phyloP scores from a whole-genome alignment of 2,329 filamentous ascomycete genomes.

The Ceratocystis alfenasii region DNA sequence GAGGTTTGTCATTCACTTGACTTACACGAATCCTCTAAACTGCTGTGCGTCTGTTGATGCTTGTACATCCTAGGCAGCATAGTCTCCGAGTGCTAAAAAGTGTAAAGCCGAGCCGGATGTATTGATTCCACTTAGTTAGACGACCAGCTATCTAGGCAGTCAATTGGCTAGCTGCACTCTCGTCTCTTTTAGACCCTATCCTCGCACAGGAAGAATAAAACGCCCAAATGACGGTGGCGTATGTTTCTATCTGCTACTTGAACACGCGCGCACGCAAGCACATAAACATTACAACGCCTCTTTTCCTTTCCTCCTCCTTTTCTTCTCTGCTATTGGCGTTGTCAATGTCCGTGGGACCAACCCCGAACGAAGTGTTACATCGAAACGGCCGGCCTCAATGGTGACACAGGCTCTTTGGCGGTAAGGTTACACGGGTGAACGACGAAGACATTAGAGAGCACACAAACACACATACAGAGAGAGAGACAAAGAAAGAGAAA shows the following conservation, averaged over 20 bases:
- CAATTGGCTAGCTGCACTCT: no score
- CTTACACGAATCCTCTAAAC: background rate
- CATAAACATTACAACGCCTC: background rate
- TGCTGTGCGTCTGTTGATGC: background rate
- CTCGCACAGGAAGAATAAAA: background rate
- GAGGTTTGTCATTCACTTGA: slow-evolving; percentile 1
- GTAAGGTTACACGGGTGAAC: background rate
- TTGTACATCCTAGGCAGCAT: background rate
- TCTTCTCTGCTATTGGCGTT: background rate
- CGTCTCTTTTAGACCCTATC: no score
- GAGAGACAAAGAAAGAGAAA: background rate
- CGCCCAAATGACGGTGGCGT: background rate
- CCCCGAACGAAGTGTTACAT: background rate
- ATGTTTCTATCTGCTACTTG: background rate
- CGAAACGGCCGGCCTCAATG: background rate
- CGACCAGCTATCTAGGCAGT: no score
- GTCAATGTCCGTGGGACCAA: background rate
- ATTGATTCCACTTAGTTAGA: no score
- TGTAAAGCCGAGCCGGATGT: background rate
- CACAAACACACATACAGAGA: background rate
- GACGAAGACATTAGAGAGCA: background rate
- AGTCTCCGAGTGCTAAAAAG: background rate
- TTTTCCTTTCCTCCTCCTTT: background rate
- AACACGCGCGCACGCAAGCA: no score
- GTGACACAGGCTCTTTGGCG: background rate